Base-by-base conservation (phyloP, 2,329 filamentous ascomycete genomes). In the Aspergillus sp. region DNA sequence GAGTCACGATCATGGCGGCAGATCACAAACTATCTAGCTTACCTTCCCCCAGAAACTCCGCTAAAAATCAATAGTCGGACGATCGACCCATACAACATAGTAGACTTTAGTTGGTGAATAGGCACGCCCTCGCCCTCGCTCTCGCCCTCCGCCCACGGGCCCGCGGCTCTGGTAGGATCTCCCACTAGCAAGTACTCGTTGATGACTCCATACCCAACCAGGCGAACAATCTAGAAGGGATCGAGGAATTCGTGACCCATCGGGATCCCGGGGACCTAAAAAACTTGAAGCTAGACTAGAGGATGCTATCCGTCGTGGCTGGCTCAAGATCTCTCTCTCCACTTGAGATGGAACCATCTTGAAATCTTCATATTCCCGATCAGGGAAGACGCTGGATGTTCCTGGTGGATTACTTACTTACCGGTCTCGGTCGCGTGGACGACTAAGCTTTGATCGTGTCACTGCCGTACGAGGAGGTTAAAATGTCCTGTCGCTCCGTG, bases 21-120 rank as follows among this genome's bases (percentile, higher is more conserved):
- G 30, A 42, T 44, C 52, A 39, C 52, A 44, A 8, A 36, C 49
- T 17, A 25, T 13, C 13, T 25, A 54, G 8, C 49, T n/a, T 10
- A 13, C 21, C n/a, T 15, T 17, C 15, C 47, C 47, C 47, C 25
- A 19, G 47, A 30, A 36, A 19, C 44, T 42, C 27, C 32, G 54
- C 50, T 60, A 49, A 61, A 54, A 62, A 41, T 54, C 62, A 52
- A 64, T 64, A 63, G 62, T 62, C 47, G 19, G 51, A 42, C 57
- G 59, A 62, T 62, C 59, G 49, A 63, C 59, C 56, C 53, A 63
- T 63, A 62, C 56, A 60, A 36, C 32, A 36, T 5, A 13, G 32
- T 36, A 36, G 32, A 36, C 32, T 36, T 36, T 36, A 36, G 32
- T 36, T 15, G 32, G 32, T 36, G 32, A 36, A 15, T 36, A 36